A percentile compares a stretch with the other conserved stretches of the same genome.
Conservation (phyloP, 2,329 filamentous ascomycete species). For the Ceratocystis ficicola region DNA sequence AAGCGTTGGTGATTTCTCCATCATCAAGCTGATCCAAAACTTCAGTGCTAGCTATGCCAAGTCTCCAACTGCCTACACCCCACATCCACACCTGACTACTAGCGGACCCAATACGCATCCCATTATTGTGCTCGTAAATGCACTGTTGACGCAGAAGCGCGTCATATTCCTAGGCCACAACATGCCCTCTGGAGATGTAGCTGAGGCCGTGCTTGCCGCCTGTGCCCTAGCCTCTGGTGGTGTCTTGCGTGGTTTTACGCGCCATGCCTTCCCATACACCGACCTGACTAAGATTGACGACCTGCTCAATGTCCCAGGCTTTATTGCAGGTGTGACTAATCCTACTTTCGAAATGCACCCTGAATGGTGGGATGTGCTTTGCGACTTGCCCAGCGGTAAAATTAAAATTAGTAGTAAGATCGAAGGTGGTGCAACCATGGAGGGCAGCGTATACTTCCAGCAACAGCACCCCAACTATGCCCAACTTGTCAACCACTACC, state of each 20-base stretch:
- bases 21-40: constrained; percentile 93
- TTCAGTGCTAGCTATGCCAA: constrained; percentile 77
- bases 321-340: constrained; percentile 96
- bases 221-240: constrained; percentile 89
- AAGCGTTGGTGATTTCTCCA: constrained; percentile 92
- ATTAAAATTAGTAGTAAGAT: constrained; percentile 91
- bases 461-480: constrained; percentile 56
- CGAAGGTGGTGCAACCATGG: constrained; percentile 66
- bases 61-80: constrained; percentile 67
- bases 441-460: constrained; percentile 78
- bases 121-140: constrained; percentile 88
- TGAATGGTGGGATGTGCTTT: constrained; percentile 97
- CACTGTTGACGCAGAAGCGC: constrained; percentile 87
- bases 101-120: constrained; percentile 83
- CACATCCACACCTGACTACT: constrained; percentile 87
- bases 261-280: constrained; percentile 95
- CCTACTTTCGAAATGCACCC: constrained; percentile 89
- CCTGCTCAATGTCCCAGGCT: constrained; percentile 86
- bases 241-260: constrained; percentile 81
- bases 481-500: constrained; percentile 32
- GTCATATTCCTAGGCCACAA: constrained; percentile 94
- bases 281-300: constrained; percentile 97
- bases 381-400: constrained; percentile 79
- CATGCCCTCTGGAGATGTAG: constrained; percentile 86
- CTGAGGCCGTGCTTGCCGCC: constrained; percentile 93